phyloP scores from a whole-genome alignment of 1,284 basidiomycete genomes.

The Papiliotrema terrestris region DNA sequence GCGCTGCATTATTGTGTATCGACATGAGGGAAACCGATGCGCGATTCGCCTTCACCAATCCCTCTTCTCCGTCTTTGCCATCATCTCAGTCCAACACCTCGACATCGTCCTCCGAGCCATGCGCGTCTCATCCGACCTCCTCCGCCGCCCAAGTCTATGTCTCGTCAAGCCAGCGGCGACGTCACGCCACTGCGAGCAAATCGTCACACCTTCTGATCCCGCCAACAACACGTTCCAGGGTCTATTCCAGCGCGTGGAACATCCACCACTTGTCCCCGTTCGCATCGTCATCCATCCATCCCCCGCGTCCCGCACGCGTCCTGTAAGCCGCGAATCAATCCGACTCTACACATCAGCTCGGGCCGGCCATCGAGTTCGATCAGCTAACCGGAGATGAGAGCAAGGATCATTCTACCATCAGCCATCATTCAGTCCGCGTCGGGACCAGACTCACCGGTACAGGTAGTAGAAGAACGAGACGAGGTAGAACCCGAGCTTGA shows the following conservation, averaged over 20 bases:
- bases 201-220: too few species aligned
- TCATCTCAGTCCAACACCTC: neutral
- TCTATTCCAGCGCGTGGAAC: neutral
- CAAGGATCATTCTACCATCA: slow-evolving; percentile 71
- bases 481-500: slow-evolving; percentile 93
- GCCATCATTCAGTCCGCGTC: neutral
- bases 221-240: too few species aligned
- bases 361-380: neutral
- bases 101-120: too few species aligned
- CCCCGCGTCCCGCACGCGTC: neutral
- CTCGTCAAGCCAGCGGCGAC: too few species aligned
- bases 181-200: too few species aligned
- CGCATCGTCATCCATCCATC: neutral
- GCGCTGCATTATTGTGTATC: too few species aligned
- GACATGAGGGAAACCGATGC: too few species aligned
- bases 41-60: neutral
- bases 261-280: neutral
- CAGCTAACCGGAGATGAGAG: slow-evolving; percentile 64
- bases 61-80: neutral
- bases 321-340: neutral
- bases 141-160: neutral
- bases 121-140: neutral
- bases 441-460: slow-evolving; percentile 65
- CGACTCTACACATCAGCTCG: neutral
- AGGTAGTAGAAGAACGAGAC: slow-evolving; percentile 96